Evolutionary conservation across 2,329 filamentous ascomycete species (phyloP).

Genomic region (Sordariomycetes sp.): DNA sequence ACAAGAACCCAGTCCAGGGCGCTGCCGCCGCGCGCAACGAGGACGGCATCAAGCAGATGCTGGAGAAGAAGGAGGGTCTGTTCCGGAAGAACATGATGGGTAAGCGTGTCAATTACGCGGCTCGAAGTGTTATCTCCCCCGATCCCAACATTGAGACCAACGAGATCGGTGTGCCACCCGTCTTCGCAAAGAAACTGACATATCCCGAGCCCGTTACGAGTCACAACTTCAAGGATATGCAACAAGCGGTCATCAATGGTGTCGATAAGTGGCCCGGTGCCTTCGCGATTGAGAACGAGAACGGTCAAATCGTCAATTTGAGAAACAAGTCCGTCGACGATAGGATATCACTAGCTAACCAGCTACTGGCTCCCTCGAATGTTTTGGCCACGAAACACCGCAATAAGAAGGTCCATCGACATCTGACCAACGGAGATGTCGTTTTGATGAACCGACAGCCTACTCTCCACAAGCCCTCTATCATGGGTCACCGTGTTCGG

Average conservation of each 20-base stretch:
- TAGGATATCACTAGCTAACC: conserved; percentile 80
- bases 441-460: conserved; percentile 98
- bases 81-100: conserved; percentile 99
- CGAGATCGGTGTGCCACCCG: conserved; percentile 96
- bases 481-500: conserved; percentile 93
- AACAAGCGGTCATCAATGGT: conserved; percentile 93
- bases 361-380: conserved; percentile 77
- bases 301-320: conserved; percentile 81
- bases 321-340: conserved; percentile 84
- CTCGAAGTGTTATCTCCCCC: conserved; percentile 93
- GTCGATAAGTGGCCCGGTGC: conserved; percentile 91
- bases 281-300: conserved; percentile 89
- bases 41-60: conserved; percentile 92
- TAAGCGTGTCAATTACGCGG: conserved; percentile 97
- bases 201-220: conserved; percentile 96
- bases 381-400: conserved; percentile 64
- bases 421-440: conserved; percentile 92
- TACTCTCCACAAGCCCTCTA: conserved; percentile 95
- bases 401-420: conserved; percentile 94
- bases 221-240: conserved; percentile 92
- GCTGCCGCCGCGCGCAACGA: conserved; percentile 69
- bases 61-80: conserved; percentile 97
- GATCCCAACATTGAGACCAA: conserved; percentile 99
- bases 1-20: conserved; percentile 75
- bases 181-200: conserved; percentile 91